These are phyloP conservation scores for Phytophthora brassicae DNA, from an alignment of 352 stramenopile species.

Conservation along the genomic window DNA sequence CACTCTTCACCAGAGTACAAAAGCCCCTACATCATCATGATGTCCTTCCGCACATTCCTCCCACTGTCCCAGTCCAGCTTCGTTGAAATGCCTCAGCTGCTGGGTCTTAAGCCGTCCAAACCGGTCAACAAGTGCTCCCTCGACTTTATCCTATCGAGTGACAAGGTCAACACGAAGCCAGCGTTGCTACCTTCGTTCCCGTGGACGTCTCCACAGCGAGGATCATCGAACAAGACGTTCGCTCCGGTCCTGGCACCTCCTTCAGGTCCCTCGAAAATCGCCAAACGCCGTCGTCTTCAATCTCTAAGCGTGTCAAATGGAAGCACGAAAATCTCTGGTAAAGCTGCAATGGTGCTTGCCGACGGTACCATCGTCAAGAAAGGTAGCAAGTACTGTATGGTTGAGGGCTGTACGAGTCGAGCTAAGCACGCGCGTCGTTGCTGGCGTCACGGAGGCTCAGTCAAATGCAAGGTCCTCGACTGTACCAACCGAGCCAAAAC, in stretches of 20 bases:
- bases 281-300: slow-evolving; percentile 32
- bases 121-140: slow-evolving; percentile 55
- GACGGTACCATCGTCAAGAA: slow-evolving; percentile 41
- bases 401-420: slow-evolving; percentile 51
- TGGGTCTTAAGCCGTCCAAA: slow-evolving; percentile 33
- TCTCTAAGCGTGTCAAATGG: slow-evolving; percentile 28
- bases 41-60: slow-evolving; percentile 44
- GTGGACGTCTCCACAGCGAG: slow-evolving; percentile 37
- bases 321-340: slow-evolving; percentile 33
- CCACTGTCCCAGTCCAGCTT: slow-evolving; percentile 40
- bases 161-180: slow-evolving; percentile 26
- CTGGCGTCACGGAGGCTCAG: slow-evolving; percentile 61
- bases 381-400: slow-evolving; percentile 58
- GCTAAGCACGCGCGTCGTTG: slow-evolving; percentile 55
- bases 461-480: slow-evolving; percentile 59
- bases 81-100: slow-evolving; percentile 40
- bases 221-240: slow-evolving; percentile 41
- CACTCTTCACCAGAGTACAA: slow-evolving; percentile 37
- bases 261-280: slow-evolving; percentile 34
- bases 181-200: slow-evolving; percentile 23
- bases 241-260: slow-evolving; percentile 31
- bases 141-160: slow-evolving; percentile 48
- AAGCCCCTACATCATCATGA: slow-evolving; percentile 29
- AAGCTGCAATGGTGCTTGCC: slow-evolving; percentile 18
- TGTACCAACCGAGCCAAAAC: slow-evolving; percentile 61